Percentiles rank a stretch among this genome's conserved stretches.
phyloP scores from a whole-genome alignment of 305 asterid species.

The Nicotiana rustica region DNA sequence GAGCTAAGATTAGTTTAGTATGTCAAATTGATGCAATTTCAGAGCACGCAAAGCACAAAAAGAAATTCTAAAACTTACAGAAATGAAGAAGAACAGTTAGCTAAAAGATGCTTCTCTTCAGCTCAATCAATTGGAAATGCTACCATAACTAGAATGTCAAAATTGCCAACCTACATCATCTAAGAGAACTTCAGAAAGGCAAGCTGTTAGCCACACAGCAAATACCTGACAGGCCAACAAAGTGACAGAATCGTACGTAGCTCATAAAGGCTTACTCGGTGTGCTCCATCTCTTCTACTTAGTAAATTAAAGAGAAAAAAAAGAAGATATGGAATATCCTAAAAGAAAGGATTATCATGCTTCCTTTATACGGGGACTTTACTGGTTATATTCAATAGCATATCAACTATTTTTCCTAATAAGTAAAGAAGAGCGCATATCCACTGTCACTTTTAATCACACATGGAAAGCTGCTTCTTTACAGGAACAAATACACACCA shows the following conservation, averaged over 20 bases:
- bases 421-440: background rate
- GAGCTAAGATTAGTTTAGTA: background rate
- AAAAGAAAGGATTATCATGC: background rate
- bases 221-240: background rate
- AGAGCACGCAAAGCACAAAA: background rate
- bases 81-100: background rate
- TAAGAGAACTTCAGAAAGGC: background rate
- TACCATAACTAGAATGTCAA: background rate
- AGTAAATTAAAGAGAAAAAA: background rate
- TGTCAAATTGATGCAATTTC: background rate
- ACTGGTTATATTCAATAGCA: slow-evolving; percentile 12
- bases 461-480: background rate
- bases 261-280: background rate
- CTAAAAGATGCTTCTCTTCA: background rate
- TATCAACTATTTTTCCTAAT: background rate
- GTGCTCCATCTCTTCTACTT: background rate
- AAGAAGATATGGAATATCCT: background rate
- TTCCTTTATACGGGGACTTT: background rate
- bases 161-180: background rate
- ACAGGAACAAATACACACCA: background rate
- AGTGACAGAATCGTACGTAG: background rate
- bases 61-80: background rate
- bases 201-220: background rate
- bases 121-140: background rate
- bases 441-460: background rate